Conservation (phyloP, 2,329 filamentous ascomycete species). For the Phialemoniopsis sp. region DNA sequence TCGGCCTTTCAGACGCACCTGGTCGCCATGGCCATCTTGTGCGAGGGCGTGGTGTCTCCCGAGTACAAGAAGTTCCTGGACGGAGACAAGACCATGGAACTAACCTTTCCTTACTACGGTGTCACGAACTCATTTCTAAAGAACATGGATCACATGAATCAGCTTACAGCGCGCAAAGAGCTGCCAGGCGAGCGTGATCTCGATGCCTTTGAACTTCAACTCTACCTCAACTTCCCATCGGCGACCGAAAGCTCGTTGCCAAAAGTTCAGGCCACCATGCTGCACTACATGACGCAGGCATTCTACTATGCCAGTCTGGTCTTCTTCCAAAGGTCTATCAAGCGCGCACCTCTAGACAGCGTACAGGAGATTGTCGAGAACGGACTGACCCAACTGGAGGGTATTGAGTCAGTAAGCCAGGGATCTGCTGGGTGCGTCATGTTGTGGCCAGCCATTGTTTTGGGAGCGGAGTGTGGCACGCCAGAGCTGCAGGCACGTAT, state of each 20-base stretch:
- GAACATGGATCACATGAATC: slow-evolving; percentile 13
- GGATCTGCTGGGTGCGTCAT: slow-evolving; percentile 24
- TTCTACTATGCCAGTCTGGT: slow-evolving; percentile 29
- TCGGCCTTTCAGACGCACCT: slow-evolving; percentile 14
- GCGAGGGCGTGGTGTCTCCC: slow-evolving; percentile 10
- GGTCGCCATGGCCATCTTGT: slow-evolving; percentile 17
- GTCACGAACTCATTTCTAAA: slow-evolving; percentile 11
- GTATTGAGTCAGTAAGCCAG: slow-evolving; percentile 19
- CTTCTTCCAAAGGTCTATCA: slow-evolving; percentile 25
- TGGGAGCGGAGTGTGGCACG: slow-evolving; percentile 25
- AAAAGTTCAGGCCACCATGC: slow-evolving; percentile 17
- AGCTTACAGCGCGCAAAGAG: slow-evolving; percentile 5
- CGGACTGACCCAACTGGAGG: slow-evolving; percentile 23
- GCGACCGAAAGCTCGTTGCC: slow-evolving; percentile 10
- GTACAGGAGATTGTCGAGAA: slow-evolving; percentile 24
- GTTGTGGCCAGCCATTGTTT: slow-evolving; percentile 27
- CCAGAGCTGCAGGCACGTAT: slow-evolving; percentile 20
- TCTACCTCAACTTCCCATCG: slow-evolving; percentile 18
- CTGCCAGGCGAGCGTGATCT: slow-evolving; percentile 12
- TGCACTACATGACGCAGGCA: slow-evolving; percentile 16
- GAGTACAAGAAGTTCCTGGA: slow-evolving; percentile 12
- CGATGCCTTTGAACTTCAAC: slow-evolving; percentile 22
- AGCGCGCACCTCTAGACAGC: slow-evolving; percentile 12
- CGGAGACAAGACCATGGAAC: slow-evolving; percentile 7
- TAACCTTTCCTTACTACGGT: slow-evolving; percentile 16